Evolutionary conservation across 495 filamentous ascomycete species (phyloP), one percentile per base, ranked within the genome.

Genomic region (Evernia prunastri): DNA sequence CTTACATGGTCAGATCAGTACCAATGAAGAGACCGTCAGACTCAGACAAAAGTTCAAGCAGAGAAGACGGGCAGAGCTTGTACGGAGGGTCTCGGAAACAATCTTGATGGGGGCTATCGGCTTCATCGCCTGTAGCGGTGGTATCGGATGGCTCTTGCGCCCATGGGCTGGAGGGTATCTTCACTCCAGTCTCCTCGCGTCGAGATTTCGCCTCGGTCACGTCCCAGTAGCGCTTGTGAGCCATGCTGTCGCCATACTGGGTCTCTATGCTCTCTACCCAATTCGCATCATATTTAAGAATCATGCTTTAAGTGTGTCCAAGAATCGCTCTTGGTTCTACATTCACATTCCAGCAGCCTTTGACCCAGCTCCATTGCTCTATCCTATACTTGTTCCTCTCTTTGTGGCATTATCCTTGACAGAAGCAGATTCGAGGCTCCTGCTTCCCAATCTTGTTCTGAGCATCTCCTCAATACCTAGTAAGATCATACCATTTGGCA

Each of bases 351-450:
- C 91, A 1, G 71, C 85, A 17, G 78, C 81, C 33, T 96, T 97
- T 72, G 94, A 98, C 70, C 94, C 91, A 3, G 94, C 94, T 20
- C 90, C 94, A 9, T 76, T 97, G 12, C 78, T 98, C 25, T 98
- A 97, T 69, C 95, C 94, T 3, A 78, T 86, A 1, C 67, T 88
- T 0, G 79, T 96, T 11, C 90, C 94, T 3, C 69, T 94, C 11
- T 79, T 90, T 25, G 87, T 96, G 42, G 87, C 94, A 6, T 73
- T 94, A 8, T 87, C 91, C 20, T 79, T 96, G n/a, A 81, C 85
- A 33, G 78, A 81, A 27, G 76, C 80, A 56, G 78, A 78, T 39
- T 68, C 80, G 29, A 77, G 77, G 13, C 73, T 85, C 35, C 70
- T 97, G 9, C 75, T 93, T 36, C 83, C 89, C 5, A 97, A 95